Evolutionary conservation across 768 basidiomycete genomes (phyloP), one percentile per base, ranked within the genome.

Genomic region (Kwoniella dendrophila): DNA sequence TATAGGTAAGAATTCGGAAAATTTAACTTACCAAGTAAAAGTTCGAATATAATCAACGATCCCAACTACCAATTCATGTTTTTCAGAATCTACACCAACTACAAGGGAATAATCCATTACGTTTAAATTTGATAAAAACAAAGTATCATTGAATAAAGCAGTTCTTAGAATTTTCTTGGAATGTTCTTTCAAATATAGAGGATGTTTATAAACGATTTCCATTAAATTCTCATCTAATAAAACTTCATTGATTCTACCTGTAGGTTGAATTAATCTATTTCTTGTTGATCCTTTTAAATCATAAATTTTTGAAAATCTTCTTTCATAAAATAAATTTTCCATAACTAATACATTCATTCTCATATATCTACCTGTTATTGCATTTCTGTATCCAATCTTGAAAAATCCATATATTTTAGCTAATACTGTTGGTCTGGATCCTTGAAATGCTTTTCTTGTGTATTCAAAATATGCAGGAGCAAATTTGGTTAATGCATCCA

Each of bases 401-500:
- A 90, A 99, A 72, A 93, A 94, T 0, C 96, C 96, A 64, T 96
- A 95, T 55, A 97, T 89, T 80, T 98, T 98, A 34, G 96, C 95
- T 5, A 99, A 83, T 0, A 96, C 83, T 0, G 95, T 97, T 0
- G 95, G 95, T 14, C 92, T 89, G 91, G 95, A 86, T 36, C 88
- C 87, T 53, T 86, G 85, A 16, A 96, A 87, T 1, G 92, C 90
- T n/a, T 90, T 91, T 0, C 92, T 90, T 88, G 97, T 94, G 76
- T 98, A 99, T 64, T 94, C 90, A 72, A 99, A 98, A 78, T 99
- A 99, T 1, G 91, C 89, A 0, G 95, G 96, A 14, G 92, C 95
- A 79, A 99, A 98, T 0, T 89, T 90, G 69, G 94, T 91, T 87
- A 98, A 90, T 0, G 91, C 90, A 75, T 95, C 91, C 67, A 97